Conservation (phyloP, 345 rosid species). For the Gossypioides kirkii region DNA sequence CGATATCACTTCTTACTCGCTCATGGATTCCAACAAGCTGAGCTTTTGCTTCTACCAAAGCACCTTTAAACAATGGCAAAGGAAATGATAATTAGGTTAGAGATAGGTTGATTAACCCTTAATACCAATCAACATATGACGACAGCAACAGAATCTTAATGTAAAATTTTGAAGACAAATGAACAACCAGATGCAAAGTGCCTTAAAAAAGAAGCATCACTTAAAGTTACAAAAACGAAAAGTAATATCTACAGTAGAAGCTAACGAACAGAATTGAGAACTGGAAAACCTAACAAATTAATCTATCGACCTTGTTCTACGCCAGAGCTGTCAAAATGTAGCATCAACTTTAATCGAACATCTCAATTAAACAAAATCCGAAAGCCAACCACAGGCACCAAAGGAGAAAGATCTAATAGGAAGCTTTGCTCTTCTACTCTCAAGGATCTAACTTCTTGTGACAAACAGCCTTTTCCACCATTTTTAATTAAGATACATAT, state of each 20-base stretch:
- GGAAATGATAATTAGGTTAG: background rate
- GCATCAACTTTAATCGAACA: background rate
- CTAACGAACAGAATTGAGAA: background rate
- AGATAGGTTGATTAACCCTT: background rate
- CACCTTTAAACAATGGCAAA: slow-evolving; percentile 36
- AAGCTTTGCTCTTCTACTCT: background rate
- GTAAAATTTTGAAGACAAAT: background rate
- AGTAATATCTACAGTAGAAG: background rate
- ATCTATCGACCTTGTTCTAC: background rate
- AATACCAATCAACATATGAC: background rate
- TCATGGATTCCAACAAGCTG: slow-evolving; percentile 85
- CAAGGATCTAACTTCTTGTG: background rate
- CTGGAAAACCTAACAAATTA: background rate
- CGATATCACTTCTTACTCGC: slow-evolving; percentile 79
- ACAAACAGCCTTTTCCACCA: background rate
- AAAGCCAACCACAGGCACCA: background rate
- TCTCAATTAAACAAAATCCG: background rate
- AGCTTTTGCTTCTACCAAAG: slow-evolving; percentile 75
- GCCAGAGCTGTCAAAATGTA: background rate
- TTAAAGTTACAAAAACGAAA: background rate
- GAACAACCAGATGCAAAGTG: background rate
- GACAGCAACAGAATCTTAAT: background rate
- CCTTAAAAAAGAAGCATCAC: background rate
- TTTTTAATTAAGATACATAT: background rate
- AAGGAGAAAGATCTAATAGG: background rate